Base-by-base conservation (phyloP, 106 monocot genomes). In the Cymbidium sinense region DNA sequence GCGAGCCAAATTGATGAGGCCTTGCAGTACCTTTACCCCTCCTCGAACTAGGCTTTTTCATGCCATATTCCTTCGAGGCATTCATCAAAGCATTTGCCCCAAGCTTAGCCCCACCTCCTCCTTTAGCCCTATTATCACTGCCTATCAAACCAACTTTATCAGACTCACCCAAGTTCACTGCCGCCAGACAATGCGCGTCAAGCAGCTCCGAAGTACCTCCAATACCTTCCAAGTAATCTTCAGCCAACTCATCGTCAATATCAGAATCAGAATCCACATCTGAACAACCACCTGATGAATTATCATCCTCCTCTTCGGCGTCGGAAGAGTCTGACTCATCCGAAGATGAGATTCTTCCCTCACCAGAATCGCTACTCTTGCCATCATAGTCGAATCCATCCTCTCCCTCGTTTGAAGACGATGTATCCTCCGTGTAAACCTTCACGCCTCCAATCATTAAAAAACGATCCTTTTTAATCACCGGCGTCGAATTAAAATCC, bases 141-240 rank as follows among this genome's bases (percentile, higher is more conserved):
- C 73, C 79, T 54, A 81, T 43, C 4, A 77, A 75, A 35, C 75
- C 75, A 70, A 81, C 86, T 12, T 76, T 71, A 80, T 75, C 81
- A 17, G 44, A 76, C 5, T 67, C 70, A 51, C 76, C 85, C 61
- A 90, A 31, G 47, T 85, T 86, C 73, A 70, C 70, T 21, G 73
- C 51, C 21, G 74, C 75, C 37, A 93, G 31, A 83, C 82, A 85
- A n/a, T 51, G 75, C 2, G 82, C 74, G 21, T 83, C 89, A 50
- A 95, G 65, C 73, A 99, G 74, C 70, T 85, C 86, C 21, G 74
- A 75, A 12, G 84, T 86, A 13, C 92, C 92, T 18, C 92, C 99
- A 27, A 99, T 86, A 23, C 94, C 95, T 76, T 88, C 90, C 79
- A 99, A 28, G 70, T 99, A 92, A 70, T 99, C 99, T 5, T 83